phyloP scores from a whole-genome alignment of 768 basidiomycete species.

The Xanthoconium purpureum region DNA sequence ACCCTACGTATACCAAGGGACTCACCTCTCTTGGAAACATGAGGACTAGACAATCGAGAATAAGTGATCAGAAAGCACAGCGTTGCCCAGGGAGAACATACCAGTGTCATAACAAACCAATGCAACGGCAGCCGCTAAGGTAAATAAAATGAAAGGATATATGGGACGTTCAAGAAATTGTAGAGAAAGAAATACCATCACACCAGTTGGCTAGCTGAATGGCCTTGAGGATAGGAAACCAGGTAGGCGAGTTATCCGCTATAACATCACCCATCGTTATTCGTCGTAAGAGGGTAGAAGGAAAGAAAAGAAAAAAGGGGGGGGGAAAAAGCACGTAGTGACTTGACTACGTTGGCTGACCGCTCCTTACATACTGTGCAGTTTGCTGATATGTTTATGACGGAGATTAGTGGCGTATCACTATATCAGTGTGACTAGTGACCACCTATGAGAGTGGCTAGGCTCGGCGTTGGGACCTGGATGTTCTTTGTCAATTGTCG shows the following conservation, averaged over 20 bases:
- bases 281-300: not conserved
- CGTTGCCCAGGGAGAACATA: not conserved
- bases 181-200: constrained; percentile 5
- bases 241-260: constrained; percentile 8
- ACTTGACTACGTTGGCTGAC: not conserved
- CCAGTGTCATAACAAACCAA: constrained; percentile 17
- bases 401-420: not conserved
- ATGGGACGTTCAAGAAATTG: not conserved
- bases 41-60: constrained; percentile 5
- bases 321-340: not conserved
- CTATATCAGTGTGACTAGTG: no score
- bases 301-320: not conserved
- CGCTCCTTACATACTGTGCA: not conserved
- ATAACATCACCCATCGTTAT: constrained; percentile 10
- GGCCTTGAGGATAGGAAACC: constrained; percentile 7
- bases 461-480: no score
- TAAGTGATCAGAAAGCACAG: not conserved
- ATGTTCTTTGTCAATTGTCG: no score
- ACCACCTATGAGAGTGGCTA: no score
- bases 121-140: constrained; percentile 13
- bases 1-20: not conserved
- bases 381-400: not conserved
- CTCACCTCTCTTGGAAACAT: constrained; percentile 23
- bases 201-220: constrained; percentile 18
- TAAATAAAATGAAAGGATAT: not conserved